These are phyloP conservation scores for Hanseniaspora guilliermondii DNA, from an alignment of 805 yeast species.

Conservation along the genomic window DNA sequence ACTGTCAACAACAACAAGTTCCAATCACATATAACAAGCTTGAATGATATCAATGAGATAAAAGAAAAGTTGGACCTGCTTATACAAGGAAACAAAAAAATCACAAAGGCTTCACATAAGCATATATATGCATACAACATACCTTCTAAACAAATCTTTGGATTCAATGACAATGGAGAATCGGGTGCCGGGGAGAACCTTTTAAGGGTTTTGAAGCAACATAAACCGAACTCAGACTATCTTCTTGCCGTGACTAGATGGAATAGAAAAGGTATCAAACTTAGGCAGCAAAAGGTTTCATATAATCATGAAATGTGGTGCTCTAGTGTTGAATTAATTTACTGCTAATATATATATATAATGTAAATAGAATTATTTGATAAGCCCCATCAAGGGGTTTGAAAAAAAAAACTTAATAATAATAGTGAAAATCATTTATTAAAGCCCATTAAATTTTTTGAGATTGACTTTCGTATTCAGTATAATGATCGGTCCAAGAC, in stretches of 20 bases:
- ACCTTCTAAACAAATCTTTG: slow-evolving; percentile 23
- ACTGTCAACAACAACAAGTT: slow-evolving; percentile 51
- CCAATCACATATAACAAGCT: slow-evolving; percentile 44
- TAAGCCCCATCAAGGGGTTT: too few relatives aligned
- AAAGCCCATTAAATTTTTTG: slow-evolving; percentile 14
- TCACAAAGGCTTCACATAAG: slow-evolving; percentile 55
- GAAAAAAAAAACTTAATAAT: too few relatives aligned
- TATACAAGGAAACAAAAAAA: slow-evolving; percentile 33
- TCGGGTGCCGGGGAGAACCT: slow-evolving; percentile 58
- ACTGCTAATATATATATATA: slow-evolving; percentile 8
- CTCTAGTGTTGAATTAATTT: background rate
- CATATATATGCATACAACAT: slow-evolving; percentile 47
- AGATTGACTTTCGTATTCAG: slow-evolving; percentile 20
- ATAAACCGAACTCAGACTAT: slow-evolving; percentile 2
- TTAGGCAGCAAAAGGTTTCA: slow-evolving; percentile 14
- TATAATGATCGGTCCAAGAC: slow-evolving; percentile 22
- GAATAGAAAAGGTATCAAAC: slow-evolving; percentile 7
- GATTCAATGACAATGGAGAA: slow-evolving; percentile 60
- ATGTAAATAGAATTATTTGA: background rate
- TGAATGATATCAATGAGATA: slow-evolving; percentile 34
- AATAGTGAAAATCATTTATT: too few relatives aligned
- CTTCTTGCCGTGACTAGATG: slow-evolving; percentile 10
- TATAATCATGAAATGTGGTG: slow-evolving; percentile 5
- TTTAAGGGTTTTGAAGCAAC: slow-evolving; percentile 37
- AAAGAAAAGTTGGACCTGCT: slow-evolving; percentile 33